Conservation (phyloP, 345 rosid species). For the Excoecaria cochinchinensis region DNA sequence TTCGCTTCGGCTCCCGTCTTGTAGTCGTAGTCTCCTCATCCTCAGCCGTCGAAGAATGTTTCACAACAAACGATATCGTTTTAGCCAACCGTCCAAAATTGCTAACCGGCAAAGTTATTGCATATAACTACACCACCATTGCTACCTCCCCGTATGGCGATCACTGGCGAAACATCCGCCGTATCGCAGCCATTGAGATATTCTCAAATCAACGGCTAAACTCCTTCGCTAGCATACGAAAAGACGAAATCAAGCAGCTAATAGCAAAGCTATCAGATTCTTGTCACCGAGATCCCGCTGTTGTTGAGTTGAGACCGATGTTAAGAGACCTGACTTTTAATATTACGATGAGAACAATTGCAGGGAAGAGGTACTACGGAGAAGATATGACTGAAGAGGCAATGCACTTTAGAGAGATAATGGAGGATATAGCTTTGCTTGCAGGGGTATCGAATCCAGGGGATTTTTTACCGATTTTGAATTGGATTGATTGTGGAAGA, state of each 20-base stretch:
- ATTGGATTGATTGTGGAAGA: background rate
- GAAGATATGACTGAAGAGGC: no score
- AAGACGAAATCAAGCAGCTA: slow-evolving; percentile 32
- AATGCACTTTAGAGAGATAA: background rate
- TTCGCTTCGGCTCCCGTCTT: slow-evolving; percentile 24
- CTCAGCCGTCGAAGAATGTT: slow-evolving; percentile 23
- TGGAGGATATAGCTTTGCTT: no score
- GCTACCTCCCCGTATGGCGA: slow-evolving; percentile 32
- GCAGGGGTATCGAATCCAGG: no score
- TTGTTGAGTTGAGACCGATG: slow-evolving; percentile 22
- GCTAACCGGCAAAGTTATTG: background rate
- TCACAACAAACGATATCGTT: slow-evolving; percentile 25
- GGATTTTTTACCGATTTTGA: no score
- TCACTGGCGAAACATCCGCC: slow-evolving; percentile 51
- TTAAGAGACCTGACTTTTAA: slow-evolving; percentile 24
- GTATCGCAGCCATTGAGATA: slow-evolving; percentile 35
- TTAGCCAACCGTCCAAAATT: slow-evolving; percentile 29
- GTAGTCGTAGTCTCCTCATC: slow-evolving; percentile 28
- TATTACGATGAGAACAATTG: no score
- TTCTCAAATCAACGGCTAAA: slow-evolving; percentile 38
- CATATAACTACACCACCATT: slow-evolving; percentile 36
- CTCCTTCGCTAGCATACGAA: slow-evolving; percentile 21
- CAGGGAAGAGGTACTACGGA: no score
- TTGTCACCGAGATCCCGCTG: background rate
- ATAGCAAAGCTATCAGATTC: background rate